These are phyloP conservation scores for Bacidia rubella DNA, from an alignment of 495 filamentous ascomycete genomes.

Conservation along the genomic window DNA sequence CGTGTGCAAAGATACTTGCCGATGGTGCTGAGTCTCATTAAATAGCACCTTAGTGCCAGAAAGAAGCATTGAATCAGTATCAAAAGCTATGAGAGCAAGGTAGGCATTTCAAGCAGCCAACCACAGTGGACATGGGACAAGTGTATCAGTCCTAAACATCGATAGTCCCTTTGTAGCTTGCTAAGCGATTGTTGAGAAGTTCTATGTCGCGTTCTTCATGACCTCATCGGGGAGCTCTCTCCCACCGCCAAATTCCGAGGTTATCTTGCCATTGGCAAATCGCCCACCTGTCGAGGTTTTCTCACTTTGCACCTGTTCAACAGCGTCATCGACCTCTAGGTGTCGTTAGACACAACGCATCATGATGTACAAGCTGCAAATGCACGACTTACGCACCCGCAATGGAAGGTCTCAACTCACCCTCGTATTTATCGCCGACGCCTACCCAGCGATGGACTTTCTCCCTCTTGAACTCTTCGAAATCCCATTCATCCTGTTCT, in stretches of 20 bases:
- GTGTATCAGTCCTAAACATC: too few relatives aligned
- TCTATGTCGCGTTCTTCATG: too few relatives aligned
- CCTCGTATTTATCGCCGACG: slow-evolving; percentile 23
- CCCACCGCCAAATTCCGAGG: slow-evolving; percentile 4
- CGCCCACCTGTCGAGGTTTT: slow-evolving; percentile 16
- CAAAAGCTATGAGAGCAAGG: too few relatives aligned
- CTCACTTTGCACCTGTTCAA: slow-evolving; percentile 1
- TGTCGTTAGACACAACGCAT: background rate
- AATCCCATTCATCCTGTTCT: slow-evolving; percentile 70
- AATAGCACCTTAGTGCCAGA: too few relatives aligned
- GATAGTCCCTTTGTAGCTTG: too few relatives aligned
- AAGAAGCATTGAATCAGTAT: too few relatives aligned
- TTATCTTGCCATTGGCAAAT: slow-evolving; percentile 7
- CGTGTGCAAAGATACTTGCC: too few relatives aligned
- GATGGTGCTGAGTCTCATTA: too few relatives aligned
- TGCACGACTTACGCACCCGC: background rate
- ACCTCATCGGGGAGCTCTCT: background rate
- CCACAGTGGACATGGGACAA: too few relatives aligned
- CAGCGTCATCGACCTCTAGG: slow-evolving; percentile 18
- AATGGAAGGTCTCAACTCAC: slow-evolving; percentile 7
- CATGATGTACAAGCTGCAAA: background rate
- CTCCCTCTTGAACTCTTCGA: slow-evolving; percentile 54
- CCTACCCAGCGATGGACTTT: slow-evolving; percentile 46
- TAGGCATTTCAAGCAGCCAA: too few relatives aligned
- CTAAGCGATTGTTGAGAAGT: too few relatives aligned